Base-by-base conservation (phyloP, 176 grass and related monocot genomes). In the Hordeum marinum region DNA sequence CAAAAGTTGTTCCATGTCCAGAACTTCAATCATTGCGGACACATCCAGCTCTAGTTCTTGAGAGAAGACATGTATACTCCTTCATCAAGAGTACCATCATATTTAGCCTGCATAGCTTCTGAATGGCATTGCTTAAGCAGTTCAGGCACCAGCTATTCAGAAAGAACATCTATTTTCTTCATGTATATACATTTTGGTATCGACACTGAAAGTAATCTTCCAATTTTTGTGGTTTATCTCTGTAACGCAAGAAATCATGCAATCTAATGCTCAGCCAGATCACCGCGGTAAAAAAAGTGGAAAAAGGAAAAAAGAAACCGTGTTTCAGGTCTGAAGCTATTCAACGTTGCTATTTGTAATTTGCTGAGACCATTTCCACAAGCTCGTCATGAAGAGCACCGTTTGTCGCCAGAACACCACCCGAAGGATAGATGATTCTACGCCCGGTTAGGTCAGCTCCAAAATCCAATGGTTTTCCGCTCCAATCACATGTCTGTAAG, bases 401-500 rank as follows among this genome's bases (percentile, higher is more conserved):
- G 35, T 96, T 98, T 32, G 91, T 94, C 63, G 85, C 86, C 17
- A 98, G 85, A 48, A 98, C 60, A 65, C 96, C 96, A 5, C 96
- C 91, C 0, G 63, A 86, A 41, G 96, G 96, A 68, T 89, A 94
- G 58, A 98, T 95, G 77, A 90, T 83, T 89, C 96, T 95, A 42
- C 90, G 79, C 8, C 78, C 88, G 43, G 76, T 87, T 81, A 85
- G 54, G 79, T 98, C 91, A 89, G 93, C 89, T 37, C 86, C 86
- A 90, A 95, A 76, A 86, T 95, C 82, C 82, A 98, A 87, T 54
- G 83, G 74, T 36, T 87, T 86, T 52, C 93, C 96, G 39, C 68
- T 90, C 96, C 96, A 98, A 68, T 98, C 96, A 84, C 89, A 96
- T 25, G 89, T 91, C 96, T 98, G 85, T 65, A 59, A 80, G 80